Conservation (phyloP, 2,329 filamentous ascomycete species). For the Eurotiales sp. region DNA sequence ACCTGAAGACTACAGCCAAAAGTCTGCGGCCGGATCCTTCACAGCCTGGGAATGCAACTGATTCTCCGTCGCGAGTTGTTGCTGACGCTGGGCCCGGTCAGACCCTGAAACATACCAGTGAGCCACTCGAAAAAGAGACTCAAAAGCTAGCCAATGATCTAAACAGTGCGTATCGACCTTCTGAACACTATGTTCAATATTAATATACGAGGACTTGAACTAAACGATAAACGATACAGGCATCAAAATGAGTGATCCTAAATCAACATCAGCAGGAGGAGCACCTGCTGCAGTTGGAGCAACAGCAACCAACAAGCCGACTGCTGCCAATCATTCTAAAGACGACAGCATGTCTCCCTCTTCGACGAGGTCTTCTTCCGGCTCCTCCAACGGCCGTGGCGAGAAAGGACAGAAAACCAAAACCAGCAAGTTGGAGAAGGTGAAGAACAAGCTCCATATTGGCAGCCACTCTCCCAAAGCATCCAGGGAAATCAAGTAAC, state of each 20-base stretch:
- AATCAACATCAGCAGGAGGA: background rate
- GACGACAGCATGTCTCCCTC: constrained; percentile 1
- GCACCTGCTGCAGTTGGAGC: background rate
- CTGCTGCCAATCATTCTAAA: background rate
- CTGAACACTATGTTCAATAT: background rate
- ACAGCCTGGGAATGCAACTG: constrained; percentile 2
- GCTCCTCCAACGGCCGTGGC: background rate
- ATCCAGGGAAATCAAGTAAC: background rate
- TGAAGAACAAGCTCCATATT: constrained; percentile 34
- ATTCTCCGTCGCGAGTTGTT: constrained; percentile 8
- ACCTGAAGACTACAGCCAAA: constrained; percentile 6
- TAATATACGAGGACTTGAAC: background rate
- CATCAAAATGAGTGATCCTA: background rate
- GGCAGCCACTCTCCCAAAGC: constrained; percentile 18
- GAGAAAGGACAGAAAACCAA: constrained; percentile 6
- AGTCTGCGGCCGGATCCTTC: constrained; percentile 11
- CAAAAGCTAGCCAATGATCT: constrained; percentile 11
- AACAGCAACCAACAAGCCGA: background rate
- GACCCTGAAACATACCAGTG: constrained; percentile 8
- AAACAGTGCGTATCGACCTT: background rate
- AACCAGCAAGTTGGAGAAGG: constrained; percentile 18
- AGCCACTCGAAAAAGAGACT: constrained; percentile 10
- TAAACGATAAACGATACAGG: background rate
- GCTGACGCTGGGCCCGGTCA: constrained; percentile 7
- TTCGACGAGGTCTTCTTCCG: constrained; percentile 9